These are phyloP conservation scores for Verticillium isaacii DNA, from an alignment of 2,329 filamentous ascomycete species.

Conservation along the genomic window DNA sequence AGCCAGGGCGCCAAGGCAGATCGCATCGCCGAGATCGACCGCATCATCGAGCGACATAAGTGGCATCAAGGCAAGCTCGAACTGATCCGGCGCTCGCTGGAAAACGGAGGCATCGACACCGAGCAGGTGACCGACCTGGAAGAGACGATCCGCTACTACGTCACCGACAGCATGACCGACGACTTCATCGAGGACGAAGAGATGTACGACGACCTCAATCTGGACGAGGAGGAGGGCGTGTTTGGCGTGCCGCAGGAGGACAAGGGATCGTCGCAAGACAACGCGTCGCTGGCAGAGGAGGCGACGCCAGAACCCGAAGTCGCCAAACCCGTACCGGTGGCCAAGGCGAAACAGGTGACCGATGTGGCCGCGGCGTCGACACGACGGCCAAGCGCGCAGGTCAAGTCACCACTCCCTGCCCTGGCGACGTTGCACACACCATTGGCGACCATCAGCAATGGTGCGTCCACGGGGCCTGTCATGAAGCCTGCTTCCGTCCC, in stretches of 20 bases:
- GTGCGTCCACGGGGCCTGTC: conserved; percentile 45
- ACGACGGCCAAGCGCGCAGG: conserved; percentile 77
- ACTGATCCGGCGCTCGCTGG: conserved; percentile 79
- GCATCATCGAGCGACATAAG: conserved; percentile 85
- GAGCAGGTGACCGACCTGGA: conserved; percentile 85
- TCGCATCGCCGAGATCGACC: conserved; percentile 80
- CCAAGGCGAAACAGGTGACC: conserved; percentile 16
- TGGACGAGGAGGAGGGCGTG: conserved; percentile 85
- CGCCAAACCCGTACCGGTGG: conserved; percentile 38
- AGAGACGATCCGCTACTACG: conserved; percentile 92
- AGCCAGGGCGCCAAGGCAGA: conserved; percentile 79
- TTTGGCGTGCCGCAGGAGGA: conserved; percentile 82
- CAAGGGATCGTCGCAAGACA: conserved; percentile 89
- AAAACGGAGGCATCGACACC: conserved; percentile 86
- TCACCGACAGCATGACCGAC: conserved; percentile 79
- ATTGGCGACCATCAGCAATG: conserved; percentile 56
- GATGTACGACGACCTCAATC: conserved; percentile 90
- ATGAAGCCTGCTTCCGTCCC: conserved; percentile 96
- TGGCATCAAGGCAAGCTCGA: conserved; percentile 95
- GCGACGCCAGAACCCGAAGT: conserved; percentile 53
- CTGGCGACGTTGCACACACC: conserved; percentile 84
- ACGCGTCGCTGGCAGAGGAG: conserved; percentile 88
- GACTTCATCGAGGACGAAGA: conserved; percentile 93
- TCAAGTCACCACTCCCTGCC: conserved; percentile 92
- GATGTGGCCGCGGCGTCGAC: conserved; percentile 41